Percentiles rank a stretch among this genome's conserved stretches.
These are phyloP conservation scores for Chlorella sp. DNA, from an alignment of 139 green algal species.

Conservation along the genomic window DNA sequence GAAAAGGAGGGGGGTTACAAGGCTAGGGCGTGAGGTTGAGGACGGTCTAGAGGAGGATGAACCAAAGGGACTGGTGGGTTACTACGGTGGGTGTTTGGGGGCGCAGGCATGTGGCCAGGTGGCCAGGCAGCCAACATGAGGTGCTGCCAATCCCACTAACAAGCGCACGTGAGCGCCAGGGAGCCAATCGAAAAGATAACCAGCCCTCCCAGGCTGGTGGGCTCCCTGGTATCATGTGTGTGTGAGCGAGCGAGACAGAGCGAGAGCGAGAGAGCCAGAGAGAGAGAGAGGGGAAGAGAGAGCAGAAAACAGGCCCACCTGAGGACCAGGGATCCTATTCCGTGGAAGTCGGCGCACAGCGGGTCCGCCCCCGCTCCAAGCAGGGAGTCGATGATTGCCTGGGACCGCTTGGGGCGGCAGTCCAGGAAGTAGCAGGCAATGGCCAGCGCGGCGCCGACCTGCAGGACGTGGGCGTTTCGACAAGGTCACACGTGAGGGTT, in stretches of 20 bases:
- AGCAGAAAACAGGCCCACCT: background rate
- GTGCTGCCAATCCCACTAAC: background rate
- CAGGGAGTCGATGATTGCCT: constrained; percentile 10
- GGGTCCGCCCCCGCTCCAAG: constrained; percentile 2
- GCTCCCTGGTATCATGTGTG: no score
- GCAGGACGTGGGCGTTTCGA: no score
- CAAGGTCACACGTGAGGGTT: no score
- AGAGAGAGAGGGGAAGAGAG: background rate
- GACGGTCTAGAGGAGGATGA: no score
- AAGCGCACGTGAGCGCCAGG: background rate
- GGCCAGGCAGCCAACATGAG: no score
- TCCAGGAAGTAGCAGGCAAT: constrained; percentile 32
- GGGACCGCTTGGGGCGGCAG: constrained; percentile 28
- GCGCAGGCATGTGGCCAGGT: no score
- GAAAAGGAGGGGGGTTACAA: background rate
- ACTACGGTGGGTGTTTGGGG: no score
- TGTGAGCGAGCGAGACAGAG: no score
- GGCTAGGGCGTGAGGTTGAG: no score
- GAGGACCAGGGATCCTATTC: constrained; percentile 14
- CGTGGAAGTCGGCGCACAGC: constrained; percentile 28
- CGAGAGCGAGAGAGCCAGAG: background rate
- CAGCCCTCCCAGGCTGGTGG: no score
- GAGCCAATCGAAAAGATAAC: background rate
- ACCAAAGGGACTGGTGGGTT: no score
- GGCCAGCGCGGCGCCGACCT: background rate